Conservation (phyloP, 805 yeast genomes). For the Wickerhamiella shivajii region DNA sequence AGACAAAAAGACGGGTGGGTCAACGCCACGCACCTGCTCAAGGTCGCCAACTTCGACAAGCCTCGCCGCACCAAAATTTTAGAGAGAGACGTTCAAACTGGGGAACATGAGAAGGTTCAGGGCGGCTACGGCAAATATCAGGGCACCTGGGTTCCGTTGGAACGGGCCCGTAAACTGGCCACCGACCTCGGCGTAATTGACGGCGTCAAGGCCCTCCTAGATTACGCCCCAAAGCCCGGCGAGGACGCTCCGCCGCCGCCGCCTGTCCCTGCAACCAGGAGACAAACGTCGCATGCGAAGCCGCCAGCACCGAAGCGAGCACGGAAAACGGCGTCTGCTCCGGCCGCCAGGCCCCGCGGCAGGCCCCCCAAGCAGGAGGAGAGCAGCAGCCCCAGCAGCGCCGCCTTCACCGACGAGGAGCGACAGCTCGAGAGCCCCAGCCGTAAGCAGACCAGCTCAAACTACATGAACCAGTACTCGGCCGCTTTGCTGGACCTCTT, state of each 20-base stretch:
- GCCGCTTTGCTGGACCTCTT: constrained; percentile 38
- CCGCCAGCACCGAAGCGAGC: constrained; percentile 15
- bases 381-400: constrained; percentile 4
- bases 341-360: constrained; percentile 7
- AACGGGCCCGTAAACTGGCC: constrained; percentile 56
- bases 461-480: constrained; percentile 29
- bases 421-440: neutral
- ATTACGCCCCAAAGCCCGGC: constrained; percentile 40
- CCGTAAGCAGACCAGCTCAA: neutral
- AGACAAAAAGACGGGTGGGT: constrained; percentile 89
- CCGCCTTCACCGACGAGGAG: constrained; percentile 4
- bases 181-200: constrained; percentile 48
- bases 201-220: constrained; percentile 49
- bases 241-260: constrained; percentile 39
- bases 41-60: constrained; percentile 87
- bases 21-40: constrained; percentile 88
- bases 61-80: constrained; percentile 85
- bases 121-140: constrained; percentile 97
- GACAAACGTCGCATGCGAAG: constrained; percentile 16
- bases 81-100: constrained; percentile 85
- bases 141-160: constrained; percentile 81
- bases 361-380: constrained; percentile 6
- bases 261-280: constrained; percentile 29
- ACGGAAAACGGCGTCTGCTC: constrained; percentile 12
- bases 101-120: constrained; percentile 82